Conservation (phyloP, 192 early-diverging fungal species). For the Ramicandelaber brevisporus region DNA sequence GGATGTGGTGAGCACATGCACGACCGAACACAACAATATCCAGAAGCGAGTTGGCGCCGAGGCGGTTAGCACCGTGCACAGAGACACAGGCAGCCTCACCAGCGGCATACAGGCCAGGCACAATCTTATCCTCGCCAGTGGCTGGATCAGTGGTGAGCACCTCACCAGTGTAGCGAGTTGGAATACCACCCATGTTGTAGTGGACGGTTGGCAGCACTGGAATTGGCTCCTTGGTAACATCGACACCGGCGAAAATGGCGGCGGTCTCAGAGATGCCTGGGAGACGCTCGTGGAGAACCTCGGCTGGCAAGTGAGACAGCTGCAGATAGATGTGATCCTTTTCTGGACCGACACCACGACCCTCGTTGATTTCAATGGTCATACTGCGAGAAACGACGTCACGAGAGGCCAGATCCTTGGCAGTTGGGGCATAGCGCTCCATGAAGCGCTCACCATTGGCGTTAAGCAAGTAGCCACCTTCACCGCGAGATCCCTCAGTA, state of each 20-base stretch:
- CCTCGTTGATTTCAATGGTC: conserved; percentile 94
- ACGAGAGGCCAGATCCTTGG: conserved; percentile 93
- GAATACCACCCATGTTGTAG: conserved; percentile 99
- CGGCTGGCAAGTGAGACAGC: conserved; percentile 80
- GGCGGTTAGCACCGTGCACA: conserved; percentile 94
- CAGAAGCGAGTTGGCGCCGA: conserved; percentile 93
- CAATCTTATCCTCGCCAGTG: conserved; percentile 69
- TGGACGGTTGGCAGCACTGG: conserved; percentile 97
- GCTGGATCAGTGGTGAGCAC: conserved; percentile 45
- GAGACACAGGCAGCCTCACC: conserved; percentile 95
- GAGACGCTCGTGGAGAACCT: conserved; percentile 72
- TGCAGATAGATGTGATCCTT: conserved; percentile 93
- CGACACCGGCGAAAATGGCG: conserved; percentile 92
- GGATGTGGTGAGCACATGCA: conserved; percentile 84
- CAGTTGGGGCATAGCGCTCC: conserved; percentile 97
- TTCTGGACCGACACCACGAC: conserved; percentile 87
- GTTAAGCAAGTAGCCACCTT: conserved; percentile 94
- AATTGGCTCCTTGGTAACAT: conserved; percentile 99
- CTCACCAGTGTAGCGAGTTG: conserved; percentile 90
- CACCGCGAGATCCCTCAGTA: conserved; percentile 90
- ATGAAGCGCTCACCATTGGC: conserved; percentile 93
- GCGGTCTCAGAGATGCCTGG: conserved; percentile 98
- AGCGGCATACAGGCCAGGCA: conserved; percentile 95
- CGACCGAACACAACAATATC: conserved; percentile 98
- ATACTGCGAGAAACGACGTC: conserved; percentile 97